Percentiles rank a stretch among this genome's conserved stretches.
Evolutionary conservation across 345 rosid genomes (phyloP).

Genomic region (Pistacia integerrima): DNA sequence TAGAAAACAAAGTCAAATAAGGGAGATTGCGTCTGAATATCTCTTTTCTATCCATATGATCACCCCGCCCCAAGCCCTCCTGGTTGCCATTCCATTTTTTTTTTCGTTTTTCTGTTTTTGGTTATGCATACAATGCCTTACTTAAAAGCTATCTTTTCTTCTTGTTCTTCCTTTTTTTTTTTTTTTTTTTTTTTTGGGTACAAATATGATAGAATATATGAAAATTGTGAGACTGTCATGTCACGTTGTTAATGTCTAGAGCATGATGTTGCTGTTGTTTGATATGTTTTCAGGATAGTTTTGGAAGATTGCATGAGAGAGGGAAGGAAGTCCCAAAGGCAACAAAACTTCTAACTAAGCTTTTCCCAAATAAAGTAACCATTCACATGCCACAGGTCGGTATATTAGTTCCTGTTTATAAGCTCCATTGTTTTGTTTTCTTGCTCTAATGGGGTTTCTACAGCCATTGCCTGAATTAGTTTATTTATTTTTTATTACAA

Average conservation of each 20-base stretch:
- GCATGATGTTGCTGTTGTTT: slow-evolving; percentile 17
- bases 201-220: not conserved
- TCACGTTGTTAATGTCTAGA: slow-evolving; percentile 17
- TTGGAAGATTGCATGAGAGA: slow-evolving; percentile 72
- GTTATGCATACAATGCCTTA: not conserved
- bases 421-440: slow-evolving; percentile 22
- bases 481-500: not conserved
- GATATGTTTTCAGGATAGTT: slow-evolving; percentile 65
- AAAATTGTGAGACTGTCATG: not conserved
- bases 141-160: not conserved
- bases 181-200: slow-evolving; percentile 5
- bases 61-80: not conserved
- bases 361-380: slow-evolving; percentile 85
- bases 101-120: no score
- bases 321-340: slow-evolving; percentile 81
- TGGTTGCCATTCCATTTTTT: not conserved
- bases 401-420: slow-evolving; percentile 11
- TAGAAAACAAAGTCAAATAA: not conserved
- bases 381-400: slow-evolving; percentile 90
- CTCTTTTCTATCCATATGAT: no score
- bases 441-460: no score
- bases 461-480: not conserved
- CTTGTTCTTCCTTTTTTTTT: not conserved
- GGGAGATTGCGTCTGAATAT: not conserved
- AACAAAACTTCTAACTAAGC: slow-evolving; percentile 66